Conservation (phyloP, 2,329 filamentous ascomycete genomes). For the Aureobasidium melanogenum region DNA sequence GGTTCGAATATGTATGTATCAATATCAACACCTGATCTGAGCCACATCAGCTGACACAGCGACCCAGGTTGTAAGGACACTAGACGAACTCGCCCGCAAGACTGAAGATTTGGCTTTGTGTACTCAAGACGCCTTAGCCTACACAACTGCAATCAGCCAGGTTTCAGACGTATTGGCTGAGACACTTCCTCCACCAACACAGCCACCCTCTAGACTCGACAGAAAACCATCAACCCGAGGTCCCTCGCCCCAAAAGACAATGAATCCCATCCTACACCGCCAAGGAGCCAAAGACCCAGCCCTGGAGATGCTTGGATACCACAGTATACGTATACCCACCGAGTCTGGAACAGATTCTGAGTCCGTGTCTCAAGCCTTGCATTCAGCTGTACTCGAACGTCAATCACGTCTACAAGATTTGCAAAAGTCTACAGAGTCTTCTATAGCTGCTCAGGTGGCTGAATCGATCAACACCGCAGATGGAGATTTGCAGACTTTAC, state of each 20-base stretch:
- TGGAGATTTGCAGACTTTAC: slow-evolving; percentile 27
- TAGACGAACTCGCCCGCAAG: slow-evolving; percentile 33
- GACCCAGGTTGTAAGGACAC: background rate
- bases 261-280: background rate
- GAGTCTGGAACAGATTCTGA: background rate
- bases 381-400: slow-evolving; percentile 24
- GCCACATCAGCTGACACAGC: background rate
- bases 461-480: slow-evolving; percentile 30
- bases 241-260: background rate
- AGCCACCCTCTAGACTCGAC: slow-evolving; percentile 18
- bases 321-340: slow-evolving; percentile 19
- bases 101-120: slow-evolving; percentile 22
- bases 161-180: slow-evolving; percentile 18
- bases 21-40: slow-evolving; percentile 14
- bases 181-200: slow-evolving; percentile 1
- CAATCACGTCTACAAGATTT: slow-evolving; percentile 28
- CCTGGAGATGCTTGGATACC: slow-evolving; percentile 20
- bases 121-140: slow-evolving; percentile 21
- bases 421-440: slow-evolving; percentile 24
- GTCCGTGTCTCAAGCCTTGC: slow-evolving; percentile 15
- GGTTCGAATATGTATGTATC: slow-evolving; percentile 34
- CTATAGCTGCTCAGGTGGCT: slow-evolving; percentile 26
- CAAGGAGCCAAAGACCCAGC: slow-evolving; percentile 19
- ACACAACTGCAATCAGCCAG: slow-evolving; percentile 18
- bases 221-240: slow-evolving; percentile 20